A percentile compares a stretch with the other conserved stretches of the same genome.
These are phyloP conservation scores for Pythium sp. DNA, from an alignment of 352 stramenopile genomes.

Conservation along the genomic window DNA sequence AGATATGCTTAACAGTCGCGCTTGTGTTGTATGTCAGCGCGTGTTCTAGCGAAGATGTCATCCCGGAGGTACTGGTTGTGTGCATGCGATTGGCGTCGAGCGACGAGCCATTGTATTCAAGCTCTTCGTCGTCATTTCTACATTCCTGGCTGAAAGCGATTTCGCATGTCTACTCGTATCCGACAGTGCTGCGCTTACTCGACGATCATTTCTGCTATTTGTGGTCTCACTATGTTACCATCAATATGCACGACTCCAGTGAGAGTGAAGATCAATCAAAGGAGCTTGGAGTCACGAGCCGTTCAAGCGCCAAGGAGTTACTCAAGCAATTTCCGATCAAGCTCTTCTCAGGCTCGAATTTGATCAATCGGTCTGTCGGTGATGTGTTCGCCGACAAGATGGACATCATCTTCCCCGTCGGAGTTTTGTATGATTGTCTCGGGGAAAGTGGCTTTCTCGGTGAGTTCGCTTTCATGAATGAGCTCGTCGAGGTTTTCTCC, in stretches of 20 bases:
- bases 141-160: conserved; percentile 49
- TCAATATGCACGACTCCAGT: conserved; percentile 4
- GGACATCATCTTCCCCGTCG: conserved; percentile 48
- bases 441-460: not conserved
- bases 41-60: conserved; percentile 50
- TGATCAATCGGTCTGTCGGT: not conserved
- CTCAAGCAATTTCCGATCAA: conserved; percentile 37
- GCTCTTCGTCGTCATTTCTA: conserved; percentile 29
- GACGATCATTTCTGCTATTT: conserved; percentile 67
- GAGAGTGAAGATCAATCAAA: conserved; percentile 19
- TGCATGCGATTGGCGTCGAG: conserved; percentile 47
- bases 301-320: conserved; percentile 24
- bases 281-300: not conserved
- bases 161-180: conserved; percentile 46
- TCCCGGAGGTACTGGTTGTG: conserved; percentile 51
- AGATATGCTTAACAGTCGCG: conserved; percentile 44
- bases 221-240: conserved; percentile 36
- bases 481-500: conserved; percentile 21
- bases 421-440: conserved; percentile 44
- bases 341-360: conserved; percentile 8
- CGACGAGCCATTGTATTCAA: conserved; percentile 33
- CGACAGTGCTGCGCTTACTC: conserved; percentile 35
- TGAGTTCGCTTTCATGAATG: conserved; percentile 36
- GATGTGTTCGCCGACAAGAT: conserved; percentile 31
- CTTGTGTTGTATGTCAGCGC: conserved; percentile 65